Conservation (phyloP, 2,329 filamentous ascomycete species). For the Trichophyton verrucosum region DNA sequence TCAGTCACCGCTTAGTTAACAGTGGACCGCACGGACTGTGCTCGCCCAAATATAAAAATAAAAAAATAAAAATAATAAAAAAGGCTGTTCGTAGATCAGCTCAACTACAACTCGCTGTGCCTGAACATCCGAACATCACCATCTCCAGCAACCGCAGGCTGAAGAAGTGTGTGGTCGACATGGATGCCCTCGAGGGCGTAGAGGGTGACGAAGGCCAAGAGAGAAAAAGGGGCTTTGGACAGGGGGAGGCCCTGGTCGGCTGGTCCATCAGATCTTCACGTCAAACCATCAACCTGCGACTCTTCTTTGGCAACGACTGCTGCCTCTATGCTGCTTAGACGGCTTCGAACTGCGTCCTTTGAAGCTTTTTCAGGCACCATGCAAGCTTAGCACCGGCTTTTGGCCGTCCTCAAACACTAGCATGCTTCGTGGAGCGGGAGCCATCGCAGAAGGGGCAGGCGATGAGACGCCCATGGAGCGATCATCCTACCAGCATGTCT, state of each 20-base stretch:
- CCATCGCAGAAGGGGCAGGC: background rate
- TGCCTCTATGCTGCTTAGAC: too few relatives aligned
- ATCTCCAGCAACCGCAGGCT: background rate
- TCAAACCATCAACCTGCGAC: slow-evolving; percentile 2
- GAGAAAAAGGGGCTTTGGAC: background rate
- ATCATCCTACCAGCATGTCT: background rate
- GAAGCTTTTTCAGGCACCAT: background rate
- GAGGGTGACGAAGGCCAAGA: background rate
- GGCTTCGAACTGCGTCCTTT: background rate
- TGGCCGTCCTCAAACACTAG: background rate
- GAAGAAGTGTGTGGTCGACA: background rate
- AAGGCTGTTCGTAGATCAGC: background rate
- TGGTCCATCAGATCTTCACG: background rate
- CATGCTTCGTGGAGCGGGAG: background rate
- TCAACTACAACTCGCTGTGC: background rate
- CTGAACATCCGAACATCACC: background rate
- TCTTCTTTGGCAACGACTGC: background rate
- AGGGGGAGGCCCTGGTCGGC: background rate
- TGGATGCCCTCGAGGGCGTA: background rate
- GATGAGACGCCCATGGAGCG: background rate
- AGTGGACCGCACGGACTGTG: background rate
- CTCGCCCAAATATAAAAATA: background rate
- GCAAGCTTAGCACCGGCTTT: slow-evolving; percentile 2
- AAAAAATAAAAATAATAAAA: background rate
- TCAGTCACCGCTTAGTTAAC: background rate